Evolutionary conservation across 2,329 filamentous ascomycete species (phyloP).

Genomic region (Penicillium italicum): DNA sequence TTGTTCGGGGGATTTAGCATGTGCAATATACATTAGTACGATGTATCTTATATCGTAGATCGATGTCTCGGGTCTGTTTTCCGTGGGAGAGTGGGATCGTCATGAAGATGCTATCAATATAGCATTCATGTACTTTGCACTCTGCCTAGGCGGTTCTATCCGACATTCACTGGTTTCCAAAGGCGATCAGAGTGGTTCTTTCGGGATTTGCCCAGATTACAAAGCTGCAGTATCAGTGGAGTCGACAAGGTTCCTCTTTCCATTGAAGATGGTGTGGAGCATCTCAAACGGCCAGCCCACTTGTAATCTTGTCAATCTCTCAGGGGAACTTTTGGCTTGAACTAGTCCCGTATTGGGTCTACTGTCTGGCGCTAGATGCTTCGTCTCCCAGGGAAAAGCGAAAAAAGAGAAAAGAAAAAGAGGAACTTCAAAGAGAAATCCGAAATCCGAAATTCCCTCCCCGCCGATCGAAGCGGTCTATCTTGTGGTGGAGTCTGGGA

Average conservation of each 20-base stretch:
- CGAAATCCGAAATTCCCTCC: conserved; percentile 11
- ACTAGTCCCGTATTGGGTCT: background rate
- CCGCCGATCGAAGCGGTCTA: conserved; percentile 25
- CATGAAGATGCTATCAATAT: background rate
- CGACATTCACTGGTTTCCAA: background rate
- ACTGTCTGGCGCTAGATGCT: background rate
- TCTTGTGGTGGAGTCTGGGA: conserved; percentile 18
- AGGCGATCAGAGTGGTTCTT: conserved; percentile 7
- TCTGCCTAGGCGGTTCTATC: background rate
- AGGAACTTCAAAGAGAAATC: background rate
- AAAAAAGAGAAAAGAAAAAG: background rate
- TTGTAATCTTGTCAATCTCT: conserved; percentile 7
- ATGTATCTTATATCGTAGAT: background rate
- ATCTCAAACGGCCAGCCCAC: conserved; percentile 14
- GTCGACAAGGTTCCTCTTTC: conserved; percentile 12
- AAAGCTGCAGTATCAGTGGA: conserved; percentile 11
- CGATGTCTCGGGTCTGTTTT: background rate
- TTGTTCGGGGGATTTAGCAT: background rate
- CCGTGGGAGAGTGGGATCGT: background rate
- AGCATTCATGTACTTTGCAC: background rate
- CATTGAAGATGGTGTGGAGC: conserved; percentile 16
- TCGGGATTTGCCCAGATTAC: conserved; percentile 20
- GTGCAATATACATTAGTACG: background rate
- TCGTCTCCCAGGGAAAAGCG: background rate
- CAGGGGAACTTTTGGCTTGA: background rate